Evolutionary conservation across 495 filamentous ascomycete species (phyloP).

Genomic region (Rostrohypoxylon terebratum): DNA sequence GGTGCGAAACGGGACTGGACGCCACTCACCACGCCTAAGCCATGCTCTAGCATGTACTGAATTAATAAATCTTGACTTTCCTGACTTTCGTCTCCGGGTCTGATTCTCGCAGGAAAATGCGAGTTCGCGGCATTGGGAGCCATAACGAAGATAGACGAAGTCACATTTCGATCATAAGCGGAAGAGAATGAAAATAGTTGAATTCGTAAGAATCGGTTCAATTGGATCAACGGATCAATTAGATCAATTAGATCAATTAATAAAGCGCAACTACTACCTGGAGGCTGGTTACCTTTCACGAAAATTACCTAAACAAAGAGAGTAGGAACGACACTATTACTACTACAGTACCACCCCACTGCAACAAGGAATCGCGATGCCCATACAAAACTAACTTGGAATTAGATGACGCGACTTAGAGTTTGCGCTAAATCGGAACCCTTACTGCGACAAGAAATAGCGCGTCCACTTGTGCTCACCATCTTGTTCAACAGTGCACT

Average conservation of each 20-base stretch:
- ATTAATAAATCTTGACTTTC: constrained; percentile 46
- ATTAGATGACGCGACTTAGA: constrained; percentile 46
- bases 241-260: constrained; percentile 24
- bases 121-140: constrained; percentile 28
- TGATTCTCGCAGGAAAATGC: constrained; percentile 20
- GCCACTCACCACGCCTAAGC: constrained; percentile 48
- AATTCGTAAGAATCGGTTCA: constrained; percentile 7
- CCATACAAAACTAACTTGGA: constrained; percentile 29
- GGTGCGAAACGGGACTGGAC: neutral
- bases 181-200: constrained; percentile 4
- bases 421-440: constrained; percentile 13
- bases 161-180: constrained; percentile 29
- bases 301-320: constrained; percentile 27
- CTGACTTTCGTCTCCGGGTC: constrained; percentile 41
- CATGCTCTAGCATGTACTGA: constrained; percentile 36
- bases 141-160: constrained; percentile 31
- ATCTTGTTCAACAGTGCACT: neutral
- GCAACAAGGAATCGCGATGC: constrained; percentile 29
- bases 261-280: constrained; percentile 13
- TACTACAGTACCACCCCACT: constrained; percentile 2
- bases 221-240: constrained; percentile 25
- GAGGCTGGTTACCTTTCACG: constrained; percentile 2
- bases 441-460: neutral
- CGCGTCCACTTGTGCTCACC: neutral
- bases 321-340: neutral